Evolutionary conservation across 2,329 filamentous ascomycete species (phyloP), one percentile per base, ranked within the genome.

Genomic region (Gaeumannomyces tritici): DNA sequence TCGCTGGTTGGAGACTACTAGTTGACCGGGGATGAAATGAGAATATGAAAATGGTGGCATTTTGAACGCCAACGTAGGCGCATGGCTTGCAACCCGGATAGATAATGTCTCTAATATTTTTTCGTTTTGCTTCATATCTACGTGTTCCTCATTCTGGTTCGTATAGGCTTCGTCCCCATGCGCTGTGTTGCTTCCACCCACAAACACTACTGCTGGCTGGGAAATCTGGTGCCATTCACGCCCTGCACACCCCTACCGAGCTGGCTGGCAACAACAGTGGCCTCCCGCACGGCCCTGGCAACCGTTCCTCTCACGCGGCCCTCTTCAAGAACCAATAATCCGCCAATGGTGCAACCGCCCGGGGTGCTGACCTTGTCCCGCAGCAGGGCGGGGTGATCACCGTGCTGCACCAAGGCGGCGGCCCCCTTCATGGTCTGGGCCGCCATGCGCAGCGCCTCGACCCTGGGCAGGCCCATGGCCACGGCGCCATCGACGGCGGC

Each of bases 361-460:
- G 89, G 89, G 1, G 89, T 91, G 66, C 79, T 86, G n/a, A 91
- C 87, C 75, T 89, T 90, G 68, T 93, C 89, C 61, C 86, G 81
- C 61, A 93, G 75, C 27, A 91, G 74, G 21, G 89, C 89, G 1
- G 90, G 90, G 72, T 93, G 89, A 71, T 91, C 88, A 18, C 89
- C 89, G 62, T 76, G 81, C 62, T 90, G 78, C 13, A 93, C 84
- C 68, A 93, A 70, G 0, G 83, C 85, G 0, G 89, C 87, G 0
- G 88, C 85, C 27, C 90, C 90, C 66, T 84, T 81, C 87, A 92
- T 91, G 15, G 86, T 86, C 77, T 93, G 90, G 1, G 89, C 87
- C 29, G 89, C 89, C 89, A 93, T 92, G 64, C 84, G 77, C 71
- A 87, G 85, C 0, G 89, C 89, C 70, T 92, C 89, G 2, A 81